Conservation (phyloP, 2,329 filamentous ascomycete genomes). For the Ophiostoma angusticollis region DNA sequence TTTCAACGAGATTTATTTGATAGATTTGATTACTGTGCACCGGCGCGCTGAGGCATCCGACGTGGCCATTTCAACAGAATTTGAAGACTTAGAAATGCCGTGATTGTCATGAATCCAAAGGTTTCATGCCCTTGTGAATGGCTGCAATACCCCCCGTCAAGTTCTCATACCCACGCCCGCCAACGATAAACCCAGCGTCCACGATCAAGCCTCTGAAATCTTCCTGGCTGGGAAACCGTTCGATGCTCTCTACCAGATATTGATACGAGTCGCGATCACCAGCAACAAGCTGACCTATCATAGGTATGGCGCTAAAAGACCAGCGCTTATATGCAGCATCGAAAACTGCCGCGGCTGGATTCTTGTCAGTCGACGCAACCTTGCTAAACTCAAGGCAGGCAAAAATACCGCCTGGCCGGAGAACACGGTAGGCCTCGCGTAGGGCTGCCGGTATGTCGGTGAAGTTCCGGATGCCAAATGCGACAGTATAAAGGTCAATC, state of each 20-base stretch:
- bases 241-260: slow-evolving; percentile 96
- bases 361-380: slow-evolving; percentile 33
- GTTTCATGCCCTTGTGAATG: slow-evolving; percentile 95
- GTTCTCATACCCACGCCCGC: slow-evolving; percentile 75
- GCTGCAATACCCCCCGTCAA: slow-evolving; percentile 85
- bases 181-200: slow-evolving; percentile 74
- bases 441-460: slow-evolving; percentile 78
- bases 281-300: slow-evolving; percentile 91
- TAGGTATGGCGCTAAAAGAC: slow-evolving; percentile 86
- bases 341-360: slow-evolving; percentile 55
- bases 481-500: slow-evolving; percentile 94
- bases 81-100: too few relatives aligned
- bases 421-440: slow-evolving; percentile 69
- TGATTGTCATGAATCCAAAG: slow-evolving; percentile 26
- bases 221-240: slow-evolving; percentile 75
- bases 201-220: slow-evolving; percentile 75
- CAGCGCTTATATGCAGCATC: slow-evolving; percentile 86
- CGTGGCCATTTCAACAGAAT: too few relatives aligned
- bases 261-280: slow-evolving; percentile 94
- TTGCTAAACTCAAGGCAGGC: slow-evolving; percentile 94
- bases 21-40: too few relatives aligned
- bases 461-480: slow-evolving; percentile 96
- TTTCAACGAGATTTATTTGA: too few relatives aligned
- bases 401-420: slow-evolving; percentile 91
- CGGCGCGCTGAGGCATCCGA: too few relatives aligned